Evolutionary conservation across 768 basidiomycete species (phyloP).

Genomic region (Naganishia kalamii): DNA sequence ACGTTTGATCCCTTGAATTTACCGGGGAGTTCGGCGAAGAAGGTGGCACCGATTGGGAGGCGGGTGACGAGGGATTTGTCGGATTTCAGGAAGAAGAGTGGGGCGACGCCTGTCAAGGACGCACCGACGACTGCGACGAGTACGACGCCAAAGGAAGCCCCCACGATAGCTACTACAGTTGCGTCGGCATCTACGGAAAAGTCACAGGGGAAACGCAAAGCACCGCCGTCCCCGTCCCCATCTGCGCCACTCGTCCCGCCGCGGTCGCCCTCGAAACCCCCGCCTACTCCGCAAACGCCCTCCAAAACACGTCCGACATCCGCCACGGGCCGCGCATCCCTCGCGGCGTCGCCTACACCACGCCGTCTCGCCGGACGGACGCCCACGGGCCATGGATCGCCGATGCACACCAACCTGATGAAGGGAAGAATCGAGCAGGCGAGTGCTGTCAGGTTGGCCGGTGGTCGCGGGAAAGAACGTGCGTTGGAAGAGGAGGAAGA

Average conservation of each 20-base stretch:
- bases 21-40: slow-evolving; percentile 3
- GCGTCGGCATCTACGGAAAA: not conserved
- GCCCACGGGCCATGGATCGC: slow-evolving; percentile 1
- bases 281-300: not conserved
- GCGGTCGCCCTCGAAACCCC: not conserved
- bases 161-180: not conserved
- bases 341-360: not conserved
- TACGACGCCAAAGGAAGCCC: not conserved
- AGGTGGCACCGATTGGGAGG: not conserved
- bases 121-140: not conserved
- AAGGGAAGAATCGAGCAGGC: not conserved
- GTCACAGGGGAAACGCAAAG: no score
- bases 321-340: not conserved
- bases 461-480: no score
- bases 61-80: slow-evolving; percentile 5
- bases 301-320: not conserved
- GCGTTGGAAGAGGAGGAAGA: not conserved
- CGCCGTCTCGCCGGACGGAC: not conserved
- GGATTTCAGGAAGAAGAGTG: not conserved
- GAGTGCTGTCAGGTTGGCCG: not conserved
- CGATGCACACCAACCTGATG: slow-evolving; percentile 10
- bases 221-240: not conserved
- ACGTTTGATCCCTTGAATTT: slow-evolving; percentile 7
- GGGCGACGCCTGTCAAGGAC: not conserved
- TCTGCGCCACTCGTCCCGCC: not conserved